phyloP scores from a whole-genome alignment of 2,329 filamentous ascomycete genomes.

The Penicillium psychrosexuale region DNA sequence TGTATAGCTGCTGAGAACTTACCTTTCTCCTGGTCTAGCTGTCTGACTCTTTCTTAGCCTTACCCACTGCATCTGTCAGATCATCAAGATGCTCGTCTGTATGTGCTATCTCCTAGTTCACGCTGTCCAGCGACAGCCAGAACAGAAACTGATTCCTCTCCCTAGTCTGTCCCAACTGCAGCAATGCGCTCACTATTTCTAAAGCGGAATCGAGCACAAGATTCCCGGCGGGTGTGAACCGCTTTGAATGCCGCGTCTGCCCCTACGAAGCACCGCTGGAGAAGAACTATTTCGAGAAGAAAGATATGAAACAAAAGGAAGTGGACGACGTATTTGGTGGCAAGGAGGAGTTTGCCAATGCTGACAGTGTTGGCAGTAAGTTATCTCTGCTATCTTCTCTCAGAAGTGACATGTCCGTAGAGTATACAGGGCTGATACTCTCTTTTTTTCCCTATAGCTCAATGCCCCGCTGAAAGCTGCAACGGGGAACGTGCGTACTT shows the following conservation, averaged over 20 bases:
- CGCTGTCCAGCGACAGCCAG: background rate
- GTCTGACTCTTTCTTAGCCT: background rate
- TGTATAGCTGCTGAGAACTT: background rate
- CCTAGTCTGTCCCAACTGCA: conserved; percentile 50
- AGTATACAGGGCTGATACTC: background rate
- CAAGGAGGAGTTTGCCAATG: conserved; percentile 84
- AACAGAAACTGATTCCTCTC: conserved; percentile 18
- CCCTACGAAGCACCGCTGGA: conserved; percentile 86
- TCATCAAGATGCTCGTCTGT: conserved; percentile 20
- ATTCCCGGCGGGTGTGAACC: conserved; percentile 58
- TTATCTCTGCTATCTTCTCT: conserved; percentile 1
- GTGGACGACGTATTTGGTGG: conserved; percentile 89
- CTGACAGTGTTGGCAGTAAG: conserved; percentile 70
- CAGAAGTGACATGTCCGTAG: background rate
- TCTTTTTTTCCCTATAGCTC: conserved; percentile 50
- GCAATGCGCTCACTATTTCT: conserved; percentile 49
- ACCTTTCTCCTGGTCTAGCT: background rate
- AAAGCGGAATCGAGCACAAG: conserved; percentile 38
- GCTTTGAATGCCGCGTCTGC: conserved; percentile 92
- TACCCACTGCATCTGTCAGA: background rate
- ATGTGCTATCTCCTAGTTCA: conserved; percentile 10
- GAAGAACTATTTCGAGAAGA: conserved; percentile 76
- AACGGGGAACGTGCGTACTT: conserved; percentile 83
- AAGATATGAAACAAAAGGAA: conserved; percentile 76
- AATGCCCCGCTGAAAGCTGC: conserved; percentile 80